Percentiles rank a stretch among this genome's conserved stretches.
Conservation (phyloP, 768 basidiomycete species). For the Gymnopilus junonius region DNA sequence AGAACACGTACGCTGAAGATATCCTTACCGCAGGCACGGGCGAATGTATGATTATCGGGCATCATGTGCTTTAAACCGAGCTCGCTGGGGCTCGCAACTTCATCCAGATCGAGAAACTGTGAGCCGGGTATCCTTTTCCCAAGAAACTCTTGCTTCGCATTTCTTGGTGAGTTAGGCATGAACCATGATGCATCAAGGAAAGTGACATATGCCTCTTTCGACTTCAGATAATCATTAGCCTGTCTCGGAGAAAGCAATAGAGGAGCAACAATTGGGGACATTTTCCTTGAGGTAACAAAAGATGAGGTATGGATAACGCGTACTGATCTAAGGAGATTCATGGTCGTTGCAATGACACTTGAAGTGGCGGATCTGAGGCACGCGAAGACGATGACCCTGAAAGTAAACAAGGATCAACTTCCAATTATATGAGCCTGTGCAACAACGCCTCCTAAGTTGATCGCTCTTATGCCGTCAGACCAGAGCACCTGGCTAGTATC, state of each 20-base stretch:
- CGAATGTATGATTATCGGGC: constrained; percentile 73
- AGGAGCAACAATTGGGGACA: constrained; percentile 47
- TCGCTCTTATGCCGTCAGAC: constrained; percentile 98
- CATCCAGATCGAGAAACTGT: constrained; percentile 79
- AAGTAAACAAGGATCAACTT: constrained; percentile 29
- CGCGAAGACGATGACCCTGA: constrained; percentile 3
- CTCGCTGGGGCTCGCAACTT: constrained; percentile 72
- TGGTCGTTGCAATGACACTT: constrained; percentile 4
- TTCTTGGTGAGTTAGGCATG: constrained; percentile 87
- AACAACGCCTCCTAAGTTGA: constrained; percentile 7
- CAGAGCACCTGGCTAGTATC: constrained; percentile 94
- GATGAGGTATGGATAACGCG: constrained; percentile 4
- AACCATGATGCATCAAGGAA: constrained; percentile 88
- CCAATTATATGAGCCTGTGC: constrained; percentile 20
- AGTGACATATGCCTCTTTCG: constrained; percentile 38
- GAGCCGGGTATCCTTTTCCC: constrained; percentile 72
- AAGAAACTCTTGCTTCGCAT: constrained; percentile 69
- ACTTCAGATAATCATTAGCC: constrained; percentile 41
- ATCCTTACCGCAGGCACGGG: constrained; percentile 71
- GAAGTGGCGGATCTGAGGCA: neutral
- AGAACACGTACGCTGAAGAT: neutral
- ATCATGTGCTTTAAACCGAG: constrained; percentile 95
- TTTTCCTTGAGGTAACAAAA: constrained; percentile 26
- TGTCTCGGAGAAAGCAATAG: constrained; percentile 57
- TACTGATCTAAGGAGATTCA: constrained; percentile 17